These are phyloP conservation scores for Aureobasidium musti DNA, from an alignment of 2,329 filamentous ascomycete species.

Conservation along the genomic window DNA sequence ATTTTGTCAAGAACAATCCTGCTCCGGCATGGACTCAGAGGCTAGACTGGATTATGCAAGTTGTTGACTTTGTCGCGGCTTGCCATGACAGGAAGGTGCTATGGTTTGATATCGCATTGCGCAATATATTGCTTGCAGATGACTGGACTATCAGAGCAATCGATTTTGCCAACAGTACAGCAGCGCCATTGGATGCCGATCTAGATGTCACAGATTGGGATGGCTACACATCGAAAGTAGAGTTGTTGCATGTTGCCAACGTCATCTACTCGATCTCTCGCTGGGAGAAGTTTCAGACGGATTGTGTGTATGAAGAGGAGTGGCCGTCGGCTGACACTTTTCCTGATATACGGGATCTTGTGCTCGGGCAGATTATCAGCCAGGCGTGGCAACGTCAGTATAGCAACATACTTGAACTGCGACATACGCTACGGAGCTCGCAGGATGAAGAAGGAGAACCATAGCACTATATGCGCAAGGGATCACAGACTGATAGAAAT, in stretches of 20 bases:
- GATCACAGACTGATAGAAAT: neutral
- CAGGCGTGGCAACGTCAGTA: neutral
- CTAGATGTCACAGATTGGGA: neutral
- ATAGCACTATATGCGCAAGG: neutral
- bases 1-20: neutral
- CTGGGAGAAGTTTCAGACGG: neutral
- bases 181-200: neutral
- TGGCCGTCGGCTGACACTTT: neutral
- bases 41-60: neutral
- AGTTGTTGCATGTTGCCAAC: neutral
- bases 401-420: neutral
- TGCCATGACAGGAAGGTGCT: neutral
- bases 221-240: neutral
- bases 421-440: neutral
- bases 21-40: neutral
- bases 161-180: constrained; percentile 8
- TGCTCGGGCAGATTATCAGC: neutral
- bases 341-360: neutral
- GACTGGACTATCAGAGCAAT: neutral
- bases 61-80: neutral
- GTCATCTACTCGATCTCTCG: neutral
- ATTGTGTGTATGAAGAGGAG: neutral
- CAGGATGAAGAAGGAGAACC: neutral
- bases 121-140: neutral
- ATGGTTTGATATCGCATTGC: neutral